Conservation (phyloP, 1,139 yeast genomes). For the Yamadazyma jaroonii region DNA sequence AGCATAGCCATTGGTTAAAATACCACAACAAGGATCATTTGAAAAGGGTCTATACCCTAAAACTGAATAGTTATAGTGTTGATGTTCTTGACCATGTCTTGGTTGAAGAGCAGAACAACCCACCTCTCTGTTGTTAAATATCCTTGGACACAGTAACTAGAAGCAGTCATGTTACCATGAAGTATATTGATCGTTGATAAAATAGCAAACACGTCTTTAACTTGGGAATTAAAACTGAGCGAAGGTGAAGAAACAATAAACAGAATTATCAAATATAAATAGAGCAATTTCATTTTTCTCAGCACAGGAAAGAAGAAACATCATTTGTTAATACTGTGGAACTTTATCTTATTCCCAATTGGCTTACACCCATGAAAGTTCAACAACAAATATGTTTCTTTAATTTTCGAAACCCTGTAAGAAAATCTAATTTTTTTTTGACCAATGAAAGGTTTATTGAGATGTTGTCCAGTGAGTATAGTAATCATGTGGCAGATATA, state of each 20-base stretch:
- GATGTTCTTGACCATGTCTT: constrained; percentile 2
- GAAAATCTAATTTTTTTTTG: too few species aligned
- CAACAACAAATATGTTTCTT: too few species aligned
- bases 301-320: too few species aligned
- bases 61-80: constrained; percentile 3
- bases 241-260: background rate
- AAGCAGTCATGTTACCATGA: constrained; percentile 5
- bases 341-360: too few species aligned
- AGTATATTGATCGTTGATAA: constrained; percentile 1
- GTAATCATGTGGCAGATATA: too few species aligned
- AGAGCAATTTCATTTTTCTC: too few species aligned
- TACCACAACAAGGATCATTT: constrained; percentile 6
- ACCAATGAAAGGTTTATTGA: too few species aligned
- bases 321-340: too few species aligned
- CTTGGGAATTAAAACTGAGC: background rate
- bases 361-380: too few species aligned
- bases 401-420: too few species aligned
- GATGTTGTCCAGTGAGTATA: too few species aligned
- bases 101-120: constrained; percentile 5
- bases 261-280: background rate
- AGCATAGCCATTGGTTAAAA: constrained; percentile 11
- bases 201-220: background rate
- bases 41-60: constrained; percentile 9
- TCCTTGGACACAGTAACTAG: constrained; percentile 1
- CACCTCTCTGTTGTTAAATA: constrained; percentile 1